Evolutionary conservation across 352 stramenopile species (phyloP).

Genomic region (Phytophthora ramorum): DNA sequence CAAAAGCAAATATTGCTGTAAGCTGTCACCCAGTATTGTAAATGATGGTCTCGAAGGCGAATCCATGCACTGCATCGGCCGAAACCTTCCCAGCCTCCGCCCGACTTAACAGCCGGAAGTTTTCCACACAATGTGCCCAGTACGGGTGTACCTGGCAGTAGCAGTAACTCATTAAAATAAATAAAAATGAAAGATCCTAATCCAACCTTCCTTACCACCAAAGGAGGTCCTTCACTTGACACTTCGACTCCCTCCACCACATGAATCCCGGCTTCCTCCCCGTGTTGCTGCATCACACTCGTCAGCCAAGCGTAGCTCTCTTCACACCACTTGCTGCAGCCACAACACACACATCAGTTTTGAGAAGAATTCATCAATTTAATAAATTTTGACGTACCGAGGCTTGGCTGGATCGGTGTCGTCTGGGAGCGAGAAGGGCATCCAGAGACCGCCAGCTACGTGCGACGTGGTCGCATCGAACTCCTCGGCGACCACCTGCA

Average conservation of each 20-base stretch:
- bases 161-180: too few species aligned
- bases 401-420: conserved; percentile 44
- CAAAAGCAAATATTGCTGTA: not conserved
- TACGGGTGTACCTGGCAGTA: conserved; percentile 42
- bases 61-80: conserved; percentile 55
- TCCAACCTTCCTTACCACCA: conserved; percentile 31
- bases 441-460: conserved; percentile 75
- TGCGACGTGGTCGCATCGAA: conserved; percentile 75
- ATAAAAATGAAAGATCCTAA: not conserved
- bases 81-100: conserved; percentile 48
- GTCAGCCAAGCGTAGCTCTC: conserved; percentile 67
- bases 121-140: conserved; percentile 69
- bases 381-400: conserved; percentile 40
- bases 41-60: conserved; percentile 65
- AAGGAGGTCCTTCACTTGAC: conserved; percentile 37
- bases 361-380: not conserved
- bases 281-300: conserved; percentile 44
- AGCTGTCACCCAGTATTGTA: conserved; percentile 53
- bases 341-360: not conserved
- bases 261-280: conserved; percentile 60
- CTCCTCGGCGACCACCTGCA: conserved; percentile 54
- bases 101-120: conserved; percentile 55
- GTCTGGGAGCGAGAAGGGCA: conserved; percentile 66
- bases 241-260: conserved; percentile 59
- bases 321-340: conserved; percentile 66